These are phyloP conservation scores for Kazachstania sp. DNA, from an alignment of 1,139 yeast species.

Conservation along the genomic window DNA sequence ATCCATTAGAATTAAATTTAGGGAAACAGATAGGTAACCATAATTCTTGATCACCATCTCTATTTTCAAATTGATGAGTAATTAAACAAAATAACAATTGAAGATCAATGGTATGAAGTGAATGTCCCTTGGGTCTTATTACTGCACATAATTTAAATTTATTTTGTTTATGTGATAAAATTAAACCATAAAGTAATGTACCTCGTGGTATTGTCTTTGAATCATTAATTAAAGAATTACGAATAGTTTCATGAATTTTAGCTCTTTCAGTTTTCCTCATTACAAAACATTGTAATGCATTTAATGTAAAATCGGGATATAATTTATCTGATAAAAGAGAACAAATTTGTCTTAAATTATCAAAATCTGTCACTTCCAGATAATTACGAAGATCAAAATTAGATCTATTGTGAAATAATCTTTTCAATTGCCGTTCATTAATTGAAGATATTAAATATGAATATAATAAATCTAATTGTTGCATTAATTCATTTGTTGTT, in stretches of 20 bases:
- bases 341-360: slow-evolving; percentile 23
- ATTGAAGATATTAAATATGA: slow-evolving; percentile 73
- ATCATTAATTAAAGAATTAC: slow-evolving; percentile 15
- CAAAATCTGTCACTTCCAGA: slow-evolving; percentile 40
- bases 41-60: slow-evolving; percentile 50
- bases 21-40: slow-evolving; percentile 96
- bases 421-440: slow-evolving; percentile 63
- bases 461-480: slow-evolving; percentile 68
- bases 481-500: slow-evolving; percentile 44
- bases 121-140: slow-evolving; percentile 54
- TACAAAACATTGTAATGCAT: slow-evolving; percentile 53
- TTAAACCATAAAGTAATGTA: slow-evolving; percentile 50
- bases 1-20: slow-evolving; percentile 80
- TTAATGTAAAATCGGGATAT: slow-evolving; percentile 49
- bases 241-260: slow-evolving; percentile 32
- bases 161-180: slow-evolving; percentile 42
- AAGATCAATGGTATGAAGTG: slow-evolving; percentile 61
- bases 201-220: slow-evolving; percentile 23
- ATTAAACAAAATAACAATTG: slow-evolving; percentile 57
- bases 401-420: slow-evolving; percentile 61
- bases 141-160: slow-evolving; percentile 47
- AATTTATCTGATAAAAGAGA: slow-evolving; percentile 33
- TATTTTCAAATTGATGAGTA: slow-evolving; percentile 36
- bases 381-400: slow-evolving; percentile 76
- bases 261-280: slow-evolving; percentile 41